Evolutionary conservation across 164 flowering plant species (phyloP).

Genomic region (Amborella trichopoda): DNA sequence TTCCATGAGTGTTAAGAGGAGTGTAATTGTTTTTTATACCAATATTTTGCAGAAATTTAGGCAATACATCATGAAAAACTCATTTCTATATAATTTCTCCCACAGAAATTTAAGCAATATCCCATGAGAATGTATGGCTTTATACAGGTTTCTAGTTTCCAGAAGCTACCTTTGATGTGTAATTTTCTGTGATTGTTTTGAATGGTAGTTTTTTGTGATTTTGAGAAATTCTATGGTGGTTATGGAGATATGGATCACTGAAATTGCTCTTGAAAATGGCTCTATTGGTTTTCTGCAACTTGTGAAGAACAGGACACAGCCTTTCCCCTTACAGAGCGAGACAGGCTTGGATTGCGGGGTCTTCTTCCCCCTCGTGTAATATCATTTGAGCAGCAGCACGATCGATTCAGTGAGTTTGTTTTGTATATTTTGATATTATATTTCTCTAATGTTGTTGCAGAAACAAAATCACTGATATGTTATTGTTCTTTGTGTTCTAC

Average conservation of each 20-base stretch:
- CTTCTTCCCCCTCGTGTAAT: constrained; percentile 96
- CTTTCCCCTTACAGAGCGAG: constrained; percentile 90
- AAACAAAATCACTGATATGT: too few species aligned
- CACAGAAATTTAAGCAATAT: too few species aligned
- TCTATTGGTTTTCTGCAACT: constrained; percentile 5
- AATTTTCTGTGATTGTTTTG: not conserved
- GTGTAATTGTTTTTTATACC: too few species aligned
- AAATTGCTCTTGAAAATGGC: not conserved
- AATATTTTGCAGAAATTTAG: too few species aligned
- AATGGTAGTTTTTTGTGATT: not conserved
- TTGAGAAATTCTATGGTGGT: not conserved
- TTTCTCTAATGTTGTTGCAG: not conserved
- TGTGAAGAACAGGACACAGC: constrained; percentile 75
- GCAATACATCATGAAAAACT: too few species aligned
- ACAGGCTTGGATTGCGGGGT: constrained; percentile 96
- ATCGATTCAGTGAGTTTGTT: constrained; percentile 71
- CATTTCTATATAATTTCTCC: too few species aligned
- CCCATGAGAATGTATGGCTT: not conserved
- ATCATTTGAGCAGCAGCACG: constrained; percentile 94
- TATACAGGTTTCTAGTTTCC: not conserved
- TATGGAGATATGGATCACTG: not conserved
- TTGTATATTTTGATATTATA: not conserved
- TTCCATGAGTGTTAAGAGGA: too few species aligned
- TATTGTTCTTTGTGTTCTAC: too few species aligned
- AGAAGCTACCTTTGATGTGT: not conserved